phyloP scores from a whole-genome alignment of 2,329 filamentous ascomycete species.

The Colletotrichum godetiae region DNA sequence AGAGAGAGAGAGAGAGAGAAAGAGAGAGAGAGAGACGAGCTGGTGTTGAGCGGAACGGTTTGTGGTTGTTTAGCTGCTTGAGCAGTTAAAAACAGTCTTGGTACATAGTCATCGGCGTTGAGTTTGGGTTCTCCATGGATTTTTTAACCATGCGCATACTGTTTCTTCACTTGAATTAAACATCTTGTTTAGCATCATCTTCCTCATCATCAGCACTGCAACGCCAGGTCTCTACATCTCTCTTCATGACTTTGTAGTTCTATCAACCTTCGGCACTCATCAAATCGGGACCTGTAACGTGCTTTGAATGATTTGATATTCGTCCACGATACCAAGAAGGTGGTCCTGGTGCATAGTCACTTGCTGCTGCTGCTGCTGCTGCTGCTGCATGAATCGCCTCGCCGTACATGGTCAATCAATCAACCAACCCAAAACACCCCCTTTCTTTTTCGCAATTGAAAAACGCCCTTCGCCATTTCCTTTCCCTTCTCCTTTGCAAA shows the following conservation, averaged over 20 bases:
- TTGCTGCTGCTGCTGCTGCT: not conserved
- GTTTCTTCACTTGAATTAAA: not conserved
- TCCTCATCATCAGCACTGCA: not conserved
- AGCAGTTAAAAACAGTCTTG: not conserved
- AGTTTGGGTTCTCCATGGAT: not conserved
- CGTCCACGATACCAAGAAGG: not conserved
- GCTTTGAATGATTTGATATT: not conserved
- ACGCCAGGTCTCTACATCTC: no score
- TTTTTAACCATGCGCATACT: not conserved
- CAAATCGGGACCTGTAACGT: not conserved
- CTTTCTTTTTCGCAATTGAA: not conserved
- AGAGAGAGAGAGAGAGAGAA: no score
- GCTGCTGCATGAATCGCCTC: not conserved
- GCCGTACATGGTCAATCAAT: not conserved
- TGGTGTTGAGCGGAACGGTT: not conserved
- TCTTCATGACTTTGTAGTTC: no score
- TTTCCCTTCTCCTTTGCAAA: slow-evolving; percentile 9
- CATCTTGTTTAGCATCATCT: not conserved
- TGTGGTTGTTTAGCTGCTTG: not conserved
- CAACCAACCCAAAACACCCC: not conserved
- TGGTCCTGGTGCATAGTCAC: not conserved
- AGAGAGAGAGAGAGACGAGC: not conserved
- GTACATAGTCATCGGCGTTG: slow-evolving; percentile 3
- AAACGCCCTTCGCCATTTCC: slow-evolving; percentile 21
- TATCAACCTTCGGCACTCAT: no score